These are phyloP conservation scores for Pestalotiopsis sp. DNA, from an alignment of 2,329 filamentous ascomycete genomes.

Conservation along the genomic window DNA sequence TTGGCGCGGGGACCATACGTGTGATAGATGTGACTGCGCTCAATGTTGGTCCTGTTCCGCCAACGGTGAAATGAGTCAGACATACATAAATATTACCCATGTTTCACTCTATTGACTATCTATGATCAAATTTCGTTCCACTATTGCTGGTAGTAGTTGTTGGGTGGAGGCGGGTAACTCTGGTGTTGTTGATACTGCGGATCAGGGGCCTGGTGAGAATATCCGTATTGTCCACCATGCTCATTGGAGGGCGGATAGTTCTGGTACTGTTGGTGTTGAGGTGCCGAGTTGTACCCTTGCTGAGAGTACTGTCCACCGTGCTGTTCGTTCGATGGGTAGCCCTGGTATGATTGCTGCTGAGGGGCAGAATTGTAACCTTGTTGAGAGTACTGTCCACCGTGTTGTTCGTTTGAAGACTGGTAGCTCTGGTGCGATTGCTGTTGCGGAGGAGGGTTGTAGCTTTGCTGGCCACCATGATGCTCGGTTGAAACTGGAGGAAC, in stretches of 20 bases:
- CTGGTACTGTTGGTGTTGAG: neutral
- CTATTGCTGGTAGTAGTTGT: neutral
- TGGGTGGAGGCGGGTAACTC: neutral
- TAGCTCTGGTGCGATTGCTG: neutral
- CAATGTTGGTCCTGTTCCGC: neutral
- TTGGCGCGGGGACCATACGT: neutral
- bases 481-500: constrained; percentile 15
- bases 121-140: neutral
- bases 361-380: neutral
- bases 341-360: neutral
- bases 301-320: neutral
- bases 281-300: neutral
- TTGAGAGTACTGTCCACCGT: neutral
- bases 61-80: neutral
- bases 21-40: constrained; percentile 3
- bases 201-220: neutral
- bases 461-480: neutral
- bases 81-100: neutral
- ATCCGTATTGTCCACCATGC: neutral
- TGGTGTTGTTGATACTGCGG: constrained; percentile 2
- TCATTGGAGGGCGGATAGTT: neutral
- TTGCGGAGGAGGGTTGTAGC: neutral
- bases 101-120: neutral
- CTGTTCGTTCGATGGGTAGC: neutral
- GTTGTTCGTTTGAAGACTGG: neutral